Evolutionary conservation across 2,329 filamentous ascomycete genomes (phyloP), one percentile per base, ranked within the genome.

Genomic region (Verticillium alfalfae): DNA sequence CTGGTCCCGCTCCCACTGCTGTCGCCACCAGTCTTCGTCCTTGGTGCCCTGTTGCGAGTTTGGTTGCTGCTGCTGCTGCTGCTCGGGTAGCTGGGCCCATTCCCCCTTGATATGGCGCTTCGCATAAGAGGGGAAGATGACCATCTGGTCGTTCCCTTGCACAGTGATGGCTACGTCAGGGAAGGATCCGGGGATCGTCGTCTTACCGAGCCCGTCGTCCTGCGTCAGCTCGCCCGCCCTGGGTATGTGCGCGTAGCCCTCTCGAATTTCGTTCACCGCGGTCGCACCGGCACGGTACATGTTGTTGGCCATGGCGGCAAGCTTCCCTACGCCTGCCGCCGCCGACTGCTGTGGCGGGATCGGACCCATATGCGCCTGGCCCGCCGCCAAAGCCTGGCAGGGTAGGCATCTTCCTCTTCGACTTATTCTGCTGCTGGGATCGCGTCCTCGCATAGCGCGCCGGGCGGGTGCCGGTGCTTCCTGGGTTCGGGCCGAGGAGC

Each of bases 111-210:
- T 74, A 72, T 96, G 89, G 64, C 82, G 83, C 70, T 93, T 88
- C 9, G 92, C 92, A 72, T 99, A 99, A 60, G 92, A 97, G 0
- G 95, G 95, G 68, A 99, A 99, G 31, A 99, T 73, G 10, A 99
- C 86, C 88, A 99, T 92, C 77, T 98, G 92, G 73, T 97, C 93
- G 63, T 92, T 86, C 13, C 92, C 93, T 64, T 87, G 88, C 12
- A 87, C 84, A 16, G 90, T 85, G 63, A 97, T 90, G n/a, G 89
- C 86, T 18, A 92, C 90, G 67, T 97, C 89, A 0, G 93, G 92
- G 70, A 96, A 97, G 1, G 89, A 86, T 0, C 89, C 90, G 0
- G 92, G 89, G 36, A 91, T 90, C 55, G 81, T 76, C 22, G 78
- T 73, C 64, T 59, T 57, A 12, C 75, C 75, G 55, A 70, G 67